Conservation (phyloP, 2,329 filamentous ascomycete species). For the Aspergillus sp. region DNA sequence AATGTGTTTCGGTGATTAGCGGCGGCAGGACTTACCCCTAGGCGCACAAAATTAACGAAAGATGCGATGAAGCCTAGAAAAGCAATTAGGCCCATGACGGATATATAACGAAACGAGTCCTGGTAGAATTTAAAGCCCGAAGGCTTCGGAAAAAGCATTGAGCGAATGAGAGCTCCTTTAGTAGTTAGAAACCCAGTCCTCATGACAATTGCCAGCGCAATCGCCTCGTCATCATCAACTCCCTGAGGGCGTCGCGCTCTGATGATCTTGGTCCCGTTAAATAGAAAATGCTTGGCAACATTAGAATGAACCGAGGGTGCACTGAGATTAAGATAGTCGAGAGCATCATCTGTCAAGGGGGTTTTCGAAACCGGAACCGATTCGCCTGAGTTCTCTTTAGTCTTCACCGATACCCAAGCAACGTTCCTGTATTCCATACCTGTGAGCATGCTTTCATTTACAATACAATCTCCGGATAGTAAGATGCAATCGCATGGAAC, state of each 20-base stretch:
- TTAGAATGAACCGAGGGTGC: conserved; percentile 81
- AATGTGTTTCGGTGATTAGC: neutral
- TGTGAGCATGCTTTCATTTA: conserved; percentile 99
- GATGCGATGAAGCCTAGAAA: conserved; percentile 84
- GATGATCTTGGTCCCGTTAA: conserved; percentile 93
- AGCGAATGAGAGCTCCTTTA: conserved; percentile 90
- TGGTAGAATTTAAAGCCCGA: conserved; percentile 98
- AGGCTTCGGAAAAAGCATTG: conserved; percentile 98
- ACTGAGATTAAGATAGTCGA: conserved; percentile 73
- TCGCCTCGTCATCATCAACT: conserved; percentile 80
- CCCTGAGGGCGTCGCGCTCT: conserved; percentile 86
- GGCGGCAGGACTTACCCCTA: conserved; percentile 52
- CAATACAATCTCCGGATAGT: conserved; percentile 91
- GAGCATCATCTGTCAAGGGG: conserved; percentile 75
- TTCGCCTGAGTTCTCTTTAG: conserved; percentile 60
- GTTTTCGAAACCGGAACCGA: conserved; percentile 95
- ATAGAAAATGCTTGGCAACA: conserved; percentile 84
- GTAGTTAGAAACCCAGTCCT: conserved; percentile 97
- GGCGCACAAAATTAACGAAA: conserved; percentile 85
- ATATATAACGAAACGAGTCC: conserved; percentile 96
- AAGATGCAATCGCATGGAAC: conserved; percentile 91
- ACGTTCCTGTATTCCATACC: conserved; percentile 39
- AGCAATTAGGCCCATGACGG: conserved; percentile 89
- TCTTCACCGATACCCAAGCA: neutral
- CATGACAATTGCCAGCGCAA: conserved; percentile 86